Base-by-base conservation (phyloP, 2,329 filamentous ascomycete genomes). In the Xylaria sp. region DNA sequence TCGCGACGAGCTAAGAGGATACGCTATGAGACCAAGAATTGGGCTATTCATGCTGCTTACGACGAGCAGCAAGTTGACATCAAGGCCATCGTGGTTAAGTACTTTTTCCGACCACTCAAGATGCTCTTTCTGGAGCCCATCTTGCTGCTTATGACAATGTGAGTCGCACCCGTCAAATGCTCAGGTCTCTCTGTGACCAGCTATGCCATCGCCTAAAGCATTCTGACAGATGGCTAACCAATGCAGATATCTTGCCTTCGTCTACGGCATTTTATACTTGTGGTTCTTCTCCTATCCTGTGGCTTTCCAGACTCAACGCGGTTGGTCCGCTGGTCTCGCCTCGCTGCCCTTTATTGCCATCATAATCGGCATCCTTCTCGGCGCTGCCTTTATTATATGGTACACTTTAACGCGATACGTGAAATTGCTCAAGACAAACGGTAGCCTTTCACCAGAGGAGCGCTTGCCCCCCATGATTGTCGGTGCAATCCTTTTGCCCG, bases 261-360 rank as follows among this genome's bases (percentile, higher is more conserved):
- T 52, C 10, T 52, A 52, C 12, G 50, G 50, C n/a, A 52, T 52
- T 20, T 25, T 52, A 2, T 52, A 52, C 15, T 32, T 52, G 13
- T 52, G 23, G 25, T 52, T 52, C 50, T 52, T 52, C 25, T 52
- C 50, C 9, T 52, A 52, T 5, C 50, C 50, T 32, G n/a, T 52
- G 1, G 50, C 50, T 10, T 52, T 52, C 5, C 25, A 52, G 10
- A 52, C 50, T 25, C 23, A 52, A 18, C 50, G 50, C n/a, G 50
- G 50, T 8, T 52, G 50, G 50, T 52, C 50, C 25, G 50, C 25
- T 8, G 25, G 50, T 18, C 50, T 52, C 13, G 18, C 50, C 15
- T 52, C 50, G 25, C 9, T 52, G 9, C 50, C 50, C 5, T 52
- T 52, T 13, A 32, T 52, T 3, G 25, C 25, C 25, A 52, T 52